Evolutionary conservation across 768 basidiomycete species (phyloP), one percentile per base, ranked within the genome.

Genomic region (Rhizopogon sp.): DNA sequence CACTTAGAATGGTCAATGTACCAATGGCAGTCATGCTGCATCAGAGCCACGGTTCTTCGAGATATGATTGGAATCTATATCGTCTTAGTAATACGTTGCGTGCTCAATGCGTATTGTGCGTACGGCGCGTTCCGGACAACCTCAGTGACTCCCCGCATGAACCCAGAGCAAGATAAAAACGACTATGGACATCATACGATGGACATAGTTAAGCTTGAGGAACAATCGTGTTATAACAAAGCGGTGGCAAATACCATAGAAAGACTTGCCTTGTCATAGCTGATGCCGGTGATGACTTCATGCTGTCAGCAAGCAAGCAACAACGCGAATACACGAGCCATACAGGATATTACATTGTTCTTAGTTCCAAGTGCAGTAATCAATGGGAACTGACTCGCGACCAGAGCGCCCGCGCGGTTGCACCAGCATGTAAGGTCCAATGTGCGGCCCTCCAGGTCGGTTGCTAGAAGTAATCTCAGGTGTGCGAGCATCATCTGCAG

Each of bases 321-420:
- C 25, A 29, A 52, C 11, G 22, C 20, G 3, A 29, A 39, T 25
- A 41, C 17, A 16, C 10, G 22, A 42, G n/a, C 63, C 74, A 17
- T 58, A 74, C 74, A 63, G 2, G 69, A 62, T 35, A 80, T 66
- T 29, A 81, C 62, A 55, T 85, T 85, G 66, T 86, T 84, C 68
- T 80, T 80, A 59, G 78, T 80, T 0, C 81, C 82, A 25, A 87
- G 74, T 3, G 76, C 81, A 14, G 76, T 73, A 61, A 85, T 70
- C 17, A 87, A 70, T 1, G 83, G 79, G 0, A 82, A 65, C 63
- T 87, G 82, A 41, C 71, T 70, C 6, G 67, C 64, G 1, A 76
- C 80, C 22, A 82, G 72, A 29, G 67, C 66, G 1, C 72, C 78
- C 1, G 76, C 70, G 28, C 76, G 69, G 55, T 79, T 67, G 7